Conservation (phyloP, 2,329 filamentous ascomycete genomes). For the Myriosclerotinia curreyana region DNA sequence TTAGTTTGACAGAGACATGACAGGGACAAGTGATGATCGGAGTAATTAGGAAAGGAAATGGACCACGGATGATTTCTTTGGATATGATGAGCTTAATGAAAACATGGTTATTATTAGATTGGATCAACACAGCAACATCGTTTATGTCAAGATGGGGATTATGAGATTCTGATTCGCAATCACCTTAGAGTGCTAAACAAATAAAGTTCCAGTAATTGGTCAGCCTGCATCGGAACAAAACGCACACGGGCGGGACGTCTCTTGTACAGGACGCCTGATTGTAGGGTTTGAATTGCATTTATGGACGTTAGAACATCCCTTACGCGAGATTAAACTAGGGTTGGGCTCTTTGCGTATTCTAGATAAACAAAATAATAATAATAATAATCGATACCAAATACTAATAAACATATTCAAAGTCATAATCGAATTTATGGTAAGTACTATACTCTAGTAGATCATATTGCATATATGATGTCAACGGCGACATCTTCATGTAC, state of each 20-base stretch:
- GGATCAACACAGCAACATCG: neutral
- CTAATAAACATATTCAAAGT: too few relatives aligned
- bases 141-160: too few relatives aligned
- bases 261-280: too few relatives aligned
- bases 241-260: neutral
- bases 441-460: neutral
- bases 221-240: constrained; percentile 10
- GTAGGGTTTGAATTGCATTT: too few relatives aligned
- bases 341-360: too few relatives aligned
- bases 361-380: too few relatives aligned
- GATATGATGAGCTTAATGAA: constrained; percentile 1
- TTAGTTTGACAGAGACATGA: neutral
- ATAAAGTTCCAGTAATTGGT: neutral
- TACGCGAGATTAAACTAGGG: neutral
- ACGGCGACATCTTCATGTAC: constrained; percentile 3
- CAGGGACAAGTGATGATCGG: neutral
- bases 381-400: too few relatives aligned
- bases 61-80: constrained; percentile 9
- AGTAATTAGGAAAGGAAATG: constrained; percentile 3
- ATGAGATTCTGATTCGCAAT: too few relatives aligned
- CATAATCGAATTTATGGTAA: too few relatives aligned
- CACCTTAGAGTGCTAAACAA: neutral
- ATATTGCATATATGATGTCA: constrained; percentile 1
- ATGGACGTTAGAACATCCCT: too few relatives aligned
- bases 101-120: constrained; percentile 17